Evolutionary conservation across 2,329 filamentous ascomycete species (phyloP), one percentile per base, ranked within the genome.

Genomic region (Aspergillus quadricinctus): DNA sequence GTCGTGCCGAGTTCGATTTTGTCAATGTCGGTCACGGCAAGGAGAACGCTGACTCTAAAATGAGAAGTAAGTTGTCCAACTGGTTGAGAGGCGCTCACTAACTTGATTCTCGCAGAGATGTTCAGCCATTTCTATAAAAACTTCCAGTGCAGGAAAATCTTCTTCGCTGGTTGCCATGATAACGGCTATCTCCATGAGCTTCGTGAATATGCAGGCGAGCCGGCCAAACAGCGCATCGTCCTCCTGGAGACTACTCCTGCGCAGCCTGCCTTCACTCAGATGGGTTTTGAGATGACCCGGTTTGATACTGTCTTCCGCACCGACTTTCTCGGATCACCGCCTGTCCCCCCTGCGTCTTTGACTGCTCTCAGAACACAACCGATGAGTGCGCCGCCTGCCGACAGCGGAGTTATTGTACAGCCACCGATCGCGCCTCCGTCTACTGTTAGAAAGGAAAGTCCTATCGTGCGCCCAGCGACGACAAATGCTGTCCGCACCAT

Each of bases 151-250:
- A 53, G 54, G 40, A 57, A 56, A 37, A 61, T 61, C 28, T 61
- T 61, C 50, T 61, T 59, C 40, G 55, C 48, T 21, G 59, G 55
- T n/a, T 61, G 59, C 25, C 59, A 61, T 25, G 57, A 61, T 49
- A 56, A 49, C n/a, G 52, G 52, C 14, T 54, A 54, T 50, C 17
- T 50, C 52, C 48, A 61, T 48, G 57, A 59, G 9, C 57, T 59
- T 4, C 55, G 57, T 9, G 25, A 49, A 40, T 53, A 55, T 27
- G 48, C 40, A 37, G 52, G 48, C 2, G 48, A 57, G 21, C 19
- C 29, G 17, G 49, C 40, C 35, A 45, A 49, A 28, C 29, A 57
- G 6, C 52, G 57, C 3, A 57, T 61, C 23, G 48, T 59, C 11
- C 50, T 61, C 1, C 27, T 61, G 4, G 59, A 59, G 40, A 61